phyloP scores from a whole-genome alignment of 257 asterid genomes.

The Fraxinus excelsior region DNA sequence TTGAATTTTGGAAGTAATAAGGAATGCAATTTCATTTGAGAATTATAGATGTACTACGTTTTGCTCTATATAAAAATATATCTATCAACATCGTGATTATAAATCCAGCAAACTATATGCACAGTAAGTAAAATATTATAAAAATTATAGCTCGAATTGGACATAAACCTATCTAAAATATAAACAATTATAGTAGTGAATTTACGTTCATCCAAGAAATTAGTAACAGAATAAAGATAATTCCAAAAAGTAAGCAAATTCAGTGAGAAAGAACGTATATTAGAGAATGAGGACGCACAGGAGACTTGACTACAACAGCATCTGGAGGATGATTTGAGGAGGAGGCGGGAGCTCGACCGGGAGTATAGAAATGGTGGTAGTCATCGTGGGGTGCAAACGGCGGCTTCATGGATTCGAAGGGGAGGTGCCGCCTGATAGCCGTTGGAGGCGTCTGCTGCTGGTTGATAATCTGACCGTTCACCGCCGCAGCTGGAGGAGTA shows the following conservation, averaged over 20 bases:
- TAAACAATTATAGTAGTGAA: background rate
- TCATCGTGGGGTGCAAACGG: constrained; percentile 66
- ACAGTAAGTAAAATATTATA: background rate
- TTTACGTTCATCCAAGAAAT: constrained; percentile 23
- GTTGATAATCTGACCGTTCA: constrained; percentile 41
- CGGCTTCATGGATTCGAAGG: constrained; percentile 81
- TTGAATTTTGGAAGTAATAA: background rate
- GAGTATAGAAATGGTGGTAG: constrained; percentile 73
- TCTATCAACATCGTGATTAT: background rate
- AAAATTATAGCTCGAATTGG: constrained; percentile 16
- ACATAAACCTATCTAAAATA: constrained; percentile 16
- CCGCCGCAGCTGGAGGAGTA: constrained; percentile 38
- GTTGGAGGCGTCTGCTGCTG: constrained; percentile 39
- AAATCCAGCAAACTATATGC: constrained; percentile 12
- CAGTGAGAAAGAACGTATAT: no score
- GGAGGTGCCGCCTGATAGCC: constrained; percentile 71
- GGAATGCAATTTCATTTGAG: constrained; percentile 14
- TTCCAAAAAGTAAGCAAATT: background rate
- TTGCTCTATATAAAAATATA: constrained; percentile 20
- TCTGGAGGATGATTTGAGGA: constrained; percentile 58
- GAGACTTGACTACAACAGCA: constrained; percentile 71
- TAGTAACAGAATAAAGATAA: constrained; percentile 22
- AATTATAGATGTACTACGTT: background rate
- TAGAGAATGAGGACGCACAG: constrained; percentile 49
- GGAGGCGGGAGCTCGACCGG: constrained; percentile 39